Conservation (phyloP, 148 eudicot genomes). For the Rheum nobile region DNA sequence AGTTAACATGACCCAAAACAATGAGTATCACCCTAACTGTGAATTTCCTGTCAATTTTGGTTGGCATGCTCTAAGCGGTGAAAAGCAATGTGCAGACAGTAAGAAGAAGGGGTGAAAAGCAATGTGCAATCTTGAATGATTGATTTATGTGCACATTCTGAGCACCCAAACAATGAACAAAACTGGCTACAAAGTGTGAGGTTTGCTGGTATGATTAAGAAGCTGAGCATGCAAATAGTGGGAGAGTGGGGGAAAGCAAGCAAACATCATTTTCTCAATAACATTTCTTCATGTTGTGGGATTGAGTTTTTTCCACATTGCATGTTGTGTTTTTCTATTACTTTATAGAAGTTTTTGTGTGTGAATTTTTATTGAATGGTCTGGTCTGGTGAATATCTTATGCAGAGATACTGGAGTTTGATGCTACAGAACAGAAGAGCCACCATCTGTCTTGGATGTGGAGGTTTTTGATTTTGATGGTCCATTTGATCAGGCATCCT, state of each 20-base stretch:
- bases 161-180: not conserved
- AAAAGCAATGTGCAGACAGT: not conserved
- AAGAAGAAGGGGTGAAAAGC: not conserved
- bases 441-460: conserved; percentile 77
- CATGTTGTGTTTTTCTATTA: not conserved
- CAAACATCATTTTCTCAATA: not conserved
- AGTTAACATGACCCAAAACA: no score
- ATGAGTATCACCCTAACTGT: not conserved
- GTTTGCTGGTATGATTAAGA: not conserved
- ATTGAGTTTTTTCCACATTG: not conserved
- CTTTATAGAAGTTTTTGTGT: not conserved
- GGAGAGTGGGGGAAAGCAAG: not conserved
- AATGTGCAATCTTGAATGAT: not conserved
- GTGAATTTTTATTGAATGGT: not conserved
- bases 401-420: conserved; percentile 90
- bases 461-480: conserved; percentile 89
- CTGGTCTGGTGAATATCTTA: not conserved
- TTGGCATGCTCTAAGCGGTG: not conserved
- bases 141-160: not conserved
- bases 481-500: conserved; percentile 67
- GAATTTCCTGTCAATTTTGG: not conserved
- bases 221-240: conserved; percentile 3
- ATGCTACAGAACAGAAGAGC: conserved; percentile 78
- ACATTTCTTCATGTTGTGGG: not conserved
- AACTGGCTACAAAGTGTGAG: conserved; percentile 3